Percentiles rank a stretch among this genome's conserved stretches.
These are phyloP conservation scores for Myriosclerotinia duriaeana DNA, from an alignment of 2,329 filamentous ascomycete genomes.

Conservation along the genomic window DNA sequence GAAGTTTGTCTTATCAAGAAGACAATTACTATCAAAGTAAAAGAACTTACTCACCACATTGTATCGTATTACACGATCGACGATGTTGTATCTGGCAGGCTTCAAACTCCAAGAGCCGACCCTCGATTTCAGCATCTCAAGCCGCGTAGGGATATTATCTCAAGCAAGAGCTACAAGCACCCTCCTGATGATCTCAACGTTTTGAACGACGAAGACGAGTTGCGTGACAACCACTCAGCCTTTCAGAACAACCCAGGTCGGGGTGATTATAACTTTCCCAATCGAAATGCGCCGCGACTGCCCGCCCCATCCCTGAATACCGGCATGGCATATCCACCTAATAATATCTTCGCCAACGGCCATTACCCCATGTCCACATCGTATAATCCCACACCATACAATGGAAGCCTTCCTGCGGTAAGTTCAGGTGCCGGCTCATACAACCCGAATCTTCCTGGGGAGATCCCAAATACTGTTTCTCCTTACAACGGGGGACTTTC, in stretches of 20 bases:
- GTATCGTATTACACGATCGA: constrained; percentile 86
- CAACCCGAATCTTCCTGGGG: background rate
- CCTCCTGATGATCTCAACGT: constrained; percentile 61
- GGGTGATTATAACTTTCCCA: constrained; percentile 30
- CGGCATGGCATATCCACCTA: constrained; percentile 29
- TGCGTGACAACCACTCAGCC: constrained; percentile 3
- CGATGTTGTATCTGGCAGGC: constrained; percentile 62
- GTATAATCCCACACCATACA: constrained; percentile 28
- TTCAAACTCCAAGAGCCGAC: constrained; percentile 59
- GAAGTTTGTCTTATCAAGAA: constrained; percentile 78
- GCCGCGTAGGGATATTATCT: constrained; percentile 58
- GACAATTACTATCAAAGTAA: constrained; percentile 77
- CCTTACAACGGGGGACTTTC: constrained; percentile 25
- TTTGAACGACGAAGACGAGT: constrained; percentile 37
- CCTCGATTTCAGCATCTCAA: constrained; percentile 50
- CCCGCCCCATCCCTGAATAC: constrained; percentile 32
- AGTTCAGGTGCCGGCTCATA: constrained; percentile 17
- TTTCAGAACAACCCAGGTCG: constrained; percentile 6
- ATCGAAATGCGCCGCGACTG: constrained; percentile 34
- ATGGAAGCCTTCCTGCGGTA: constrained; percentile 11
- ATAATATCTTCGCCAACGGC: constrained; percentile 27
- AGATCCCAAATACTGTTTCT: background rate
- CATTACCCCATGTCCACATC: constrained; percentile 30
- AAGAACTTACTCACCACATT: constrained; percentile 76
- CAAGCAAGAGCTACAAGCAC: constrained; percentile 64